Conservation (phyloP, 1,284 basidiomycete species). For the Boletus smithii region DNA sequence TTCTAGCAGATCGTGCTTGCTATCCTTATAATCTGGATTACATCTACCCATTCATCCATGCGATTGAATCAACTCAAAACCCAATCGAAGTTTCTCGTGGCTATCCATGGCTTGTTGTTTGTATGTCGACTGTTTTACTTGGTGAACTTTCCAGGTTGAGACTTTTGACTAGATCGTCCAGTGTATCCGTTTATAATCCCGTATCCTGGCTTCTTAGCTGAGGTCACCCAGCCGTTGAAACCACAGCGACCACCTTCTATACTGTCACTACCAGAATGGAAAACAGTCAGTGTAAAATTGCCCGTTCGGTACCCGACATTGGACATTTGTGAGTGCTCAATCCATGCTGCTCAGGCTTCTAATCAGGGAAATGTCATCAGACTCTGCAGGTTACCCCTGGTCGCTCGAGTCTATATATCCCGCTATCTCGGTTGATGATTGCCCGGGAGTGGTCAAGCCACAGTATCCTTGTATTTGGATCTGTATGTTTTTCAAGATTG, state of each 20-base stretch:
- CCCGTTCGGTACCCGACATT: slow-evolving; percentile 20
- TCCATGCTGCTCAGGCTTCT: neutral
- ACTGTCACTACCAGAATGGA: neutral
- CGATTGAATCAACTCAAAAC: neutral
- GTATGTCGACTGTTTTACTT: slow-evolving; percentile 14
- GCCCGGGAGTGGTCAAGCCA: neutral
- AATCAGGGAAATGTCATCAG: slow-evolving; percentile 9
- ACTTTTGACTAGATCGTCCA: slow-evolving; percentile 16
- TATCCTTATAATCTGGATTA: slow-evolving; percentile 25
- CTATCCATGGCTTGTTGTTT: slow-evolving; percentile 29
- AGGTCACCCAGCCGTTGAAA: slow-evolving; percentile 6
- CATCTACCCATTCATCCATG: slow-evolving; percentile 18
- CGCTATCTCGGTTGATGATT: slow-evolving; percentile 5
- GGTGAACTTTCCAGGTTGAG: neutral
- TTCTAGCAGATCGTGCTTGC: slow-evolving; percentile 17
- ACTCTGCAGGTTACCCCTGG: slow-evolving; percentile 27
- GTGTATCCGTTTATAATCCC: slow-evolving; percentile 25
- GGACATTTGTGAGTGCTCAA: slow-evolving; percentile 22
- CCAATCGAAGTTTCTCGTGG: neutral
- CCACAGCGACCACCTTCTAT: neutral
- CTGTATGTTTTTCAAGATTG: slow-evolving; percentile 13
- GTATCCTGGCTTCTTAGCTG: slow-evolving; percentile 15
- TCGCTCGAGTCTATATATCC: slow-evolving; percentile 31
- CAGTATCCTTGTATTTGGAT: slow-evolving; percentile 22
- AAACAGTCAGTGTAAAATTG: slow-evolving; percentile 14